Conservation (phyloP, 371 early-diverging fungal genomes). For the Phascolomyces articulosus region DNA sequence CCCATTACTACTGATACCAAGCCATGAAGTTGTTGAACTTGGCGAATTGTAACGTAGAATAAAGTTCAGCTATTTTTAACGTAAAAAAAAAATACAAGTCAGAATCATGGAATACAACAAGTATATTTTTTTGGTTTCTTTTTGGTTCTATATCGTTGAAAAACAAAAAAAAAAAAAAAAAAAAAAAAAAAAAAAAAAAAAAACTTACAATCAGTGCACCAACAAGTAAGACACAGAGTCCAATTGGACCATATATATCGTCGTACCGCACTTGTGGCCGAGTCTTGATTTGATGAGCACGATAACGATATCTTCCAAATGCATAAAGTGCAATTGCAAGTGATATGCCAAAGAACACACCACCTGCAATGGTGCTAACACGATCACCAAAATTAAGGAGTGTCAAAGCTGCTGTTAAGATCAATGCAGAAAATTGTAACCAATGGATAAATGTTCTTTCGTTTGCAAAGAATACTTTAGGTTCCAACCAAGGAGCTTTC, state of each 20-base stretch:
- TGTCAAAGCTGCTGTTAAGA: conserved; percentile 70
- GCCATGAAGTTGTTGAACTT: conserved; percentile 9
- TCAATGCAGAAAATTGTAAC: conserved; percentile 75
- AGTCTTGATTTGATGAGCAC: conserved; percentile 39
- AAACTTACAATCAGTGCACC: conserved; percentile 39
- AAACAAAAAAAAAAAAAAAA: not conserved
- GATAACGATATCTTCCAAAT: conserved; percentile 30
- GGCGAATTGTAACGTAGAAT: conserved; percentile 13
- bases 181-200: not conserved
- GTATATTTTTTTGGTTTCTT: too few species aligned
- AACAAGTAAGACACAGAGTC: conserved; percentile 30
- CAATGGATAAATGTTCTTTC: conserved; percentile 91
- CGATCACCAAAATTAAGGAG: conserved; percentile 75
- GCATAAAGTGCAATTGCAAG: conserved; percentile 36
- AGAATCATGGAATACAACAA: too few species aligned
- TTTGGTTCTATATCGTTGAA: too few species aligned
- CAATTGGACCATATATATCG: conserved; percentile 42
- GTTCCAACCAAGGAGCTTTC: conserved; percentile 25
- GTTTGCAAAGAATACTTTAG: conserved; percentile 86
- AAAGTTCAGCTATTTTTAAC: conserved; percentile 19
- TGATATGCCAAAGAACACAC: conserved; percentile 34
- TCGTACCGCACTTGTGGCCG: conserved; percentile 35
- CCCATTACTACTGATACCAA: conserved; percentile 20
- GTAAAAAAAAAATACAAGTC: not conserved
- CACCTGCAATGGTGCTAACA: conserved; percentile 35